Evolutionary conservation across 2,329 filamentous ascomycete species (phyloP).

Genomic region (Gyromitra esculenta): DNA sequence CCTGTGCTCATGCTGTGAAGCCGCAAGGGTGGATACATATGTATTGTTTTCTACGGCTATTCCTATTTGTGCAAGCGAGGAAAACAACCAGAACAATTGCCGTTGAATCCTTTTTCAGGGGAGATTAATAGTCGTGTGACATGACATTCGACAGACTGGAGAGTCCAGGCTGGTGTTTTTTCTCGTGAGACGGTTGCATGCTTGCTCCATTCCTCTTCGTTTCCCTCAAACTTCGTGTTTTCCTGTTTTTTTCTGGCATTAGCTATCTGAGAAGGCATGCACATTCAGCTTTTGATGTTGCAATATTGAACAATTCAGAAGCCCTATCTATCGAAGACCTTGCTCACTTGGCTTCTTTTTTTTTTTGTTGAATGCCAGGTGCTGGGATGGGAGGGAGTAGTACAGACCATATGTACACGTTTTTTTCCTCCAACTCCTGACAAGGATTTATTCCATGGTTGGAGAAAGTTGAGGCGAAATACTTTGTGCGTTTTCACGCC

Average conservation of each 20-base stretch:
- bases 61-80: constrained; percentile 29
- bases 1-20: constrained; percentile 20
- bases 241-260: constrained; percentile 35
- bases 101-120: constrained; percentile 3
- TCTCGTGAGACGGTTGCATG: constrained; percentile 14
- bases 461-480: background rate
- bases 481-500: constrained; percentile 9
- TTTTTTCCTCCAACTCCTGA: background rate
- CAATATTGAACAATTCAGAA: background rate
- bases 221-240: background rate
- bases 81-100: constrained; percentile 34
- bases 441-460: constrained; percentile 8
- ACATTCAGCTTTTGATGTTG: constrained; percentile 10
- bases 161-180: constrained; percentile 7
- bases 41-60: constrained; percentile 22
- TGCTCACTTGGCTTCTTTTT: constrained; percentile 1
- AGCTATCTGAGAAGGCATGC: constrained; percentile 21
- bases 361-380: constrained; percentile 13
- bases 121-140: constrained; percentile 33
- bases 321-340: background rate
- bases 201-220: background rate
- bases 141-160: constrained; percentile 26
- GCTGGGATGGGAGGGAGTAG: background rate
- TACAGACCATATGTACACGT: background rate
- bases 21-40: constrained; percentile 16